Percentiles rank a stretch among this genome's conserved stretches.
Evolutionary conservation across 2,329 filamentous ascomycete species (phyloP).

Genomic region (Hyphodiscus sp.): DNA sequence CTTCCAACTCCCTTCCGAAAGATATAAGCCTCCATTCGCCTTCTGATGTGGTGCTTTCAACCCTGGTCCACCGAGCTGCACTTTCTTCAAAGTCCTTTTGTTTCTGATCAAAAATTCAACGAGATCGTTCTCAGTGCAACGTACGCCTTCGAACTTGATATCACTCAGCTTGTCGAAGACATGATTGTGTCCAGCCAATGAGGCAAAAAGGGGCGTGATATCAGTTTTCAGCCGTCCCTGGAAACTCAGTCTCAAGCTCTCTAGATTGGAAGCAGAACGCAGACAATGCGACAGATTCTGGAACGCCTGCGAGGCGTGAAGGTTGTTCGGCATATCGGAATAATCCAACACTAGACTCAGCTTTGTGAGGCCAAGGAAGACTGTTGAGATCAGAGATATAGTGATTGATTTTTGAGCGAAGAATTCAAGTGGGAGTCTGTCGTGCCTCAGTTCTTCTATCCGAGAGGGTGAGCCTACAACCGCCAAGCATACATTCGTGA

Average conservation of each 20-base stretch:
- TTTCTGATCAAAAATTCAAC: conserved; percentile 37
- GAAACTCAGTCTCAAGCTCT: conserved; percentile 15
- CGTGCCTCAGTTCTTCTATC: conserved; percentile 19
- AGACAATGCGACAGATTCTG: conserved; percentile 16
- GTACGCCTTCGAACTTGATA: conserved; percentile 38
- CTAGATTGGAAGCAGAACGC: conserved; percentile 9
- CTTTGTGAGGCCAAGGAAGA: conserved; percentile 14
- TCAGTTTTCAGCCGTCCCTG: conserved; percentile 15
- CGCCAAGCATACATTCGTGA: conserved; percentile 17
- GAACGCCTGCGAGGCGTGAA: conserved; percentile 11
- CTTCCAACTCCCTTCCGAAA: conserved; percentile 39
- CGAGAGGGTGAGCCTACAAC: neutral
- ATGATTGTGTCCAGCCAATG: conserved; percentile 25
- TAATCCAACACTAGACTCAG: conserved; percentile 20
- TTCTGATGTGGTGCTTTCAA: conserved; percentile 34
- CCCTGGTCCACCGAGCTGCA: conserved; percentile 41
- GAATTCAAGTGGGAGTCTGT: conserved; percentile 27
- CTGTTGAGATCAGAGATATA: conserved; percentile 10
- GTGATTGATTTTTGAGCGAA: conserved; percentile 17
- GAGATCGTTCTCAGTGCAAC: conserved; percentile 39
- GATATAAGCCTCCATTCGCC: conserved; percentile 38
- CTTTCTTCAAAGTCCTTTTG: conserved; percentile 32
- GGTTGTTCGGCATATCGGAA: conserved; percentile 15
- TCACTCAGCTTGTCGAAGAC: conserved; percentile 35
- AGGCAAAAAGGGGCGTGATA: conserved; percentile 12